Percentiles rank a stretch among this genome's conserved stretches.
phyloP scores from a whole-genome alignment of 345 rosid species.

The Alliaria petiolata region DNA sequence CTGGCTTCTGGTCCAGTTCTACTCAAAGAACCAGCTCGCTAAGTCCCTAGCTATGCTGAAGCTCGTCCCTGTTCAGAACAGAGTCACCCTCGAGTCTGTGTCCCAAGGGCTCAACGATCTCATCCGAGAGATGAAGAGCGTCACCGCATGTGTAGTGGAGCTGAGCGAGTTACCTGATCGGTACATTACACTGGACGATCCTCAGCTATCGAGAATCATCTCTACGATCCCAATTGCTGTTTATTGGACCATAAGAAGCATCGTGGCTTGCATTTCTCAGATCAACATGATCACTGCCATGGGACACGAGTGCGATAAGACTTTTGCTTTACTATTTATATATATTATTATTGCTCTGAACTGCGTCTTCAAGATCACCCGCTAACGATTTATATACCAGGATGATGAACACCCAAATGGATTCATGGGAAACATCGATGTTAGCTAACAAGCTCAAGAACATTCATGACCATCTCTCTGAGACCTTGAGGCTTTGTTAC shows the following conservation, averaged over 20 bases:
- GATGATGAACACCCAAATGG: slow-evolving; percentile 49
- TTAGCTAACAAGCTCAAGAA: slow-evolving; percentile 73
- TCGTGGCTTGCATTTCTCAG: slow-evolving; percentile 62
- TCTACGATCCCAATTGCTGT: slow-evolving; percentile 61
- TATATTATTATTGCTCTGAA: no score
- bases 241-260: slow-evolving; percentile 63
- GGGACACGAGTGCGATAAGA: slow-evolving; percentile 55
- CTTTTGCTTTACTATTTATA: not conserved
- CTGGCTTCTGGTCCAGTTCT: slow-evolving; percentile 72
- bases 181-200: slow-evolving; percentile 48
- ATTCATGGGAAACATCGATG: slow-evolving; percentile 85
- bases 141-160: slow-evolving; percentile 54
- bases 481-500: slow-evolving; percentile 52
- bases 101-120: slow-evolving; percentile 55
- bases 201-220: slow-evolving; percentile 40
- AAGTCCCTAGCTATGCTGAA: slow-evolving; percentile 65
- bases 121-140: slow-evolving; percentile 50
- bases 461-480: slow-evolving; percentile 59
- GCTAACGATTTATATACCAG: slow-evolving; percentile 25
- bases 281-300: slow-evolving; percentile 56
- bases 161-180: slow-evolving; percentile 50
- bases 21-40: slow-evolving; percentile 58
- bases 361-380: not conserved
- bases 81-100: slow-evolving; percentile 42
- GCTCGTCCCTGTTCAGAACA: slow-evolving; percentile 56